Evolutionary conservation across 139 green algal genomes (phyloP).

Genomic region (Coelastrella sp.): DNA sequence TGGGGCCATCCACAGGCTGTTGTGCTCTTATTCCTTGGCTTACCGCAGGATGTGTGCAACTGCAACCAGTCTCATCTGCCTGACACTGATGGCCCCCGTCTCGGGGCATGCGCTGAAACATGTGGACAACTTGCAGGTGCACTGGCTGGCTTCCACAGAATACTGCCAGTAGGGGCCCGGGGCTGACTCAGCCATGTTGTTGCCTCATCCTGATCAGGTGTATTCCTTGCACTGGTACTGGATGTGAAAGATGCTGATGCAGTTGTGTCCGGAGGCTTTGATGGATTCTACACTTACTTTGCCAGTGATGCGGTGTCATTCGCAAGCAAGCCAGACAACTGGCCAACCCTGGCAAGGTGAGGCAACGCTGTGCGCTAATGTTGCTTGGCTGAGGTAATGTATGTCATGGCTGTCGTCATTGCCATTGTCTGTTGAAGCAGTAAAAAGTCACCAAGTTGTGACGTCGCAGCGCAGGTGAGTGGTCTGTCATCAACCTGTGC

Average conservation of each 20-base stretch:
- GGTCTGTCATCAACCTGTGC: neutral
- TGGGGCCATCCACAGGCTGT: neutral
- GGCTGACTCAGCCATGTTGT: neutral
- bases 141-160: neutral
- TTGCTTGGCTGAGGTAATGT: neutral
- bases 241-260: constrained; percentile 45
- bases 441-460: too few species aligned
- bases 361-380: neutral
- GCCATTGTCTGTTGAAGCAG: neutral
- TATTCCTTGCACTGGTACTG: constrained; percentile 61
- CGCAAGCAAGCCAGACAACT: constrained; percentile 38
- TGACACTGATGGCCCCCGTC: neutral
- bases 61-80: neutral
- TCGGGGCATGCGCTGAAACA: too few species aligned
- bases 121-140: too few species aligned
- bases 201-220: constrained; percentile 34
- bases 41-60: neutral
- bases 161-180: too few species aligned
- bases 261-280: constrained; percentile 45
- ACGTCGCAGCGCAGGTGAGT: too few species aligned
- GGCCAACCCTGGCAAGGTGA: constrained; percentile 24
- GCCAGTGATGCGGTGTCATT: constrained; percentile 36
- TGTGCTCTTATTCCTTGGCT: neutral
- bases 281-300: constrained; percentile 57
- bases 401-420: neutral